Conservation (phyloP, 2,329 filamentous ascomycete genomes). For the Dothistroma septosporum region DNA sequence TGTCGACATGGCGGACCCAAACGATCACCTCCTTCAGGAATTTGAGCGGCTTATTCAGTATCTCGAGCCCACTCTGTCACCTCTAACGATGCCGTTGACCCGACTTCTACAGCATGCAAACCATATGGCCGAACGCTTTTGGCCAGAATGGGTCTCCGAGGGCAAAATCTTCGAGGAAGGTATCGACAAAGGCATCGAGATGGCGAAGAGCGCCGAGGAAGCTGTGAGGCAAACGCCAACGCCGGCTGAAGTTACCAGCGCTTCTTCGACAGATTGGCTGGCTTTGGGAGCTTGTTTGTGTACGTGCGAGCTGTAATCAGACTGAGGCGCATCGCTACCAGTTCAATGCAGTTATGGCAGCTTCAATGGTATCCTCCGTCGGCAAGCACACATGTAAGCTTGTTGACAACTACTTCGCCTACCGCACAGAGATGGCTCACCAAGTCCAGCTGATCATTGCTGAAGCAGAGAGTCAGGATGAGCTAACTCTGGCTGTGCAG, state of each 20-base stretch:
- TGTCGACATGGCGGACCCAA: background rate
- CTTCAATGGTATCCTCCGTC: background rate
- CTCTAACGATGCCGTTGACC: background rate
- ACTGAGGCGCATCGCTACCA: background rate
- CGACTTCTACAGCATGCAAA: background rate
- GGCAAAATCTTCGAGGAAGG: background rate
- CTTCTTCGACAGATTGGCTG: background rate
- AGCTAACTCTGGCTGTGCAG: background rate
- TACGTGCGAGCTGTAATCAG: background rate
- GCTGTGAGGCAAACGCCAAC: background rate
- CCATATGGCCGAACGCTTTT: background rate
- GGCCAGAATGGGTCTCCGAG: background rate
- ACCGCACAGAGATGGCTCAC: background rate
- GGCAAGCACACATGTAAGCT: background rate
- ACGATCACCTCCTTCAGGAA: background rate
- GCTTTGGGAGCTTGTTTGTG: background rate
- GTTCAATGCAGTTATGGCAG: background rate
- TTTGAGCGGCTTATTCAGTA: background rate
- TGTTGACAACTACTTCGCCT: background rate
- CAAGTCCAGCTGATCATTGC: background rate
- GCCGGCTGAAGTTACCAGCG: background rate
- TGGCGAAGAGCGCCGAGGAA: background rate
- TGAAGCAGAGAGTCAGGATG: background rate
- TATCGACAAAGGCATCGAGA: background rate
- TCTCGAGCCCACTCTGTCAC: background rate